Conservation (phyloP, 352 stramenopile genomes). For the Hyphochytrium catenoides region DNA sequence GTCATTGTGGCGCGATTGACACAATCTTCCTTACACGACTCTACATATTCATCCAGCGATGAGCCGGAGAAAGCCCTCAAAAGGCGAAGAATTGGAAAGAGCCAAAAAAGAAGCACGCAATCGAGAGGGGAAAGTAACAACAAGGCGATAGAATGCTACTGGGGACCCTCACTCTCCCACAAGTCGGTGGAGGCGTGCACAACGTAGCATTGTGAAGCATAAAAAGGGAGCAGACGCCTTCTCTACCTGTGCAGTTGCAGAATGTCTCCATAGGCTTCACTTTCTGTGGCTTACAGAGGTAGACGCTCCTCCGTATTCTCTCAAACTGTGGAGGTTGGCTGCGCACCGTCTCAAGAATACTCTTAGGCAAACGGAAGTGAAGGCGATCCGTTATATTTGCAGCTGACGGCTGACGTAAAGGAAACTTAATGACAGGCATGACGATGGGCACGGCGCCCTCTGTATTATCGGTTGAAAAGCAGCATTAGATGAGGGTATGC, state of each 20-base stretch:
- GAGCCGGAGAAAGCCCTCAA: slow-evolving; percentile 14
- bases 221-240: neutral
- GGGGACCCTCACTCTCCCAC: slow-evolving; percentile 9
- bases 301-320: slow-evolving; percentile 44
- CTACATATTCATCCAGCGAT: slow-evolving; percentile 1
- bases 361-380: slow-evolving; percentile 42
- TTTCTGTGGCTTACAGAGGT: slow-evolving; percentile 56
- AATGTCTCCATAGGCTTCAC: slow-evolving; percentile 41
- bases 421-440: slow-evolving; percentile 41
- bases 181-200: slow-evolving; percentile 12
- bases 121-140: no score
- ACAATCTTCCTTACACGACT: slow-evolving; percentile 64
- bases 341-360: slow-evolving; percentile 38
- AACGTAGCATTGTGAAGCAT: slow-evolving; percentile 20
- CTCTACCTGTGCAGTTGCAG: slow-evolving; percentile 33
- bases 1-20: slow-evolving; percentile 75
- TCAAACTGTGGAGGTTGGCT: slow-evolving; percentile 41
- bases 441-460: slow-evolving; percentile 17
- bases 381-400: slow-evolving; percentile 23
- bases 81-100: slow-evolving; percentile 9
- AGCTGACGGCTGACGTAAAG: slow-evolving; percentile 27
- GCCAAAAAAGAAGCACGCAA: no score
- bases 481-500: slow-evolving; percentile 38
- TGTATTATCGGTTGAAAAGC: slow-evolving; percentile 25
- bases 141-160: slow-evolving; percentile 13